phyloP scores from a whole-genome alignment of 31 red algal genomes.

The Asparagopsis taxiformis region DNA sequence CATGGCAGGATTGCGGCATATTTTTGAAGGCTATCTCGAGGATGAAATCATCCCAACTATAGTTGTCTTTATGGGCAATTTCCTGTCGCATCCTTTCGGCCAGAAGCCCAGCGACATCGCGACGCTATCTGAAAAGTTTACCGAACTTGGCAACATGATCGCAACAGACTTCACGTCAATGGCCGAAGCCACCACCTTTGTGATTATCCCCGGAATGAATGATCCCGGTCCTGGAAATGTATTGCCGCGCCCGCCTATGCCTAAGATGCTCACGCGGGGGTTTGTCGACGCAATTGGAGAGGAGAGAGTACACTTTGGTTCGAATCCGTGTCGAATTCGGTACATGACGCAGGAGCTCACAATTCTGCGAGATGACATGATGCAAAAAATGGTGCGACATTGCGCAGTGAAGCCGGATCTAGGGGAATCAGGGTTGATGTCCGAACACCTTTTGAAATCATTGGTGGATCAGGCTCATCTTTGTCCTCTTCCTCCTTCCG shows the following conservation, averaged over 20 bases:
- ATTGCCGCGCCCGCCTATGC: conserved; percentile 60
- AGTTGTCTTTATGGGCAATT: conserved; percentile 79
- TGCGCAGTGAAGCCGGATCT: conserved; percentile 57
- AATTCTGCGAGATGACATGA: conserved; percentile 74
- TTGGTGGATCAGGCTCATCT: conserved; percentile 80
- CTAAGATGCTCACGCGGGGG: conserved; percentile 39
- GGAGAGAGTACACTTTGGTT: conserved; percentile 31
- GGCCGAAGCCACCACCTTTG: conserved; percentile 54
- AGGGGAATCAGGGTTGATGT: conserved; percentile 34
- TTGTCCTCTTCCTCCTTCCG: conserved; percentile 58
- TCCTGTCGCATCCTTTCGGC: conserved; percentile 74
- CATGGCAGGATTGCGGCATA: conserved; percentile 48
- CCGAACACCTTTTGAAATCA: conserved; percentile 71
- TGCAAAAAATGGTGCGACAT: conserved; percentile 71
- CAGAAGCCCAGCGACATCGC: conserved; percentile 48
- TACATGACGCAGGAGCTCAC: conserved; percentile 63
- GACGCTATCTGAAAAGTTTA: conserved; percentile 63
- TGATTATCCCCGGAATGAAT: conserved; percentile 75
- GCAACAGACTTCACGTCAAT: conserved; percentile 41
- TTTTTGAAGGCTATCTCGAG: conserved; percentile 62
- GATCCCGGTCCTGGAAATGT: conserved; percentile 70
- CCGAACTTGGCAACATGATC: conserved; percentile 60
- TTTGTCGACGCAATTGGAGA: conserved; percentile 47
- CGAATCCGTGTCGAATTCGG: conserved; percentile 77
- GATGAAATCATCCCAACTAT: conserved; percentile 51